Percentiles rank a stretch among this genome's conserved stretches.
Evolutionary conservation across 2,329 filamentous ascomycete species (phyloP).

Genomic region (Sclerotinia subarctica): DNA sequence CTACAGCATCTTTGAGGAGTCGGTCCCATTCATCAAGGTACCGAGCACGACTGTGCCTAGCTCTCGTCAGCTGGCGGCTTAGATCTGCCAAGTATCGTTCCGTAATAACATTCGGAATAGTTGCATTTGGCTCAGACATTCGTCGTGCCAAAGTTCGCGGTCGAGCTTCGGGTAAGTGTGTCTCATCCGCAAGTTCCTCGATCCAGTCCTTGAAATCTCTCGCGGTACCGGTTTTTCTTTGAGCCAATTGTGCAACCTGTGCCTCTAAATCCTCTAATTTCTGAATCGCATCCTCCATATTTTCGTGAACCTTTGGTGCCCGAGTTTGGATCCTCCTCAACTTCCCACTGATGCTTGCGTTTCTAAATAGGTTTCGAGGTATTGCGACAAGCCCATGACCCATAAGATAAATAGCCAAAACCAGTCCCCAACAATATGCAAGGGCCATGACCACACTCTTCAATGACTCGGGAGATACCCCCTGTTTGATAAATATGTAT

Average conservation of each 20-base stretch:
- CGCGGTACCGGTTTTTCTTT: conserved; percentile 75
- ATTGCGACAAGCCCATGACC: conserved; percentile 93
- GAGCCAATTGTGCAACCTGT: conserved; percentile 74
- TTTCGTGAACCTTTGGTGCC: conserved; percentile 81
- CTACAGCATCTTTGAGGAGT: conserved; percentile 69
- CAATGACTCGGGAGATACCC: conserved; percentile 67
- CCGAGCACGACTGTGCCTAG: conserved; percentile 76
- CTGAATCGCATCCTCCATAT: conserved; percentile 78
- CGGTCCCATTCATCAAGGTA: conserved; percentile 85
- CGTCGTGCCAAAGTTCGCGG: conserved; percentile 45
- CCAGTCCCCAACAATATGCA: conserved; percentile 88
- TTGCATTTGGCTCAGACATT: conserved; percentile 45
- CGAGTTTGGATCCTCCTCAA: conserved; percentile 72
- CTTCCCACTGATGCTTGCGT: conserved; percentile 71
- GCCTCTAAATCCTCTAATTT: conserved; percentile 77
- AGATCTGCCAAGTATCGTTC: conserved; percentile 90
- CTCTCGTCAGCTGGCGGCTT: conserved; percentile 75
- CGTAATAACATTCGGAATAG: conserved; percentile 78
- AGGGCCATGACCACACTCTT: conserved; percentile 89
- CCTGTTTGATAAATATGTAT: conserved; percentile 79
- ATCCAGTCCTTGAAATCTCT: conserved; percentile 87
- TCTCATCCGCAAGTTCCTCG: conserved; percentile 81
- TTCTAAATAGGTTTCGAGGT: conserved; percentile 74
- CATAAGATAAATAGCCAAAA: conserved; percentile 95
- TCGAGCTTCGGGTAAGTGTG: conserved; percentile 62